Evolutionary conservation across 225 moss, liverwort and hornwort species (phyloP), one percentile per base, ranked within the genome.

Genomic region (Polytrichum commune): DNA sequence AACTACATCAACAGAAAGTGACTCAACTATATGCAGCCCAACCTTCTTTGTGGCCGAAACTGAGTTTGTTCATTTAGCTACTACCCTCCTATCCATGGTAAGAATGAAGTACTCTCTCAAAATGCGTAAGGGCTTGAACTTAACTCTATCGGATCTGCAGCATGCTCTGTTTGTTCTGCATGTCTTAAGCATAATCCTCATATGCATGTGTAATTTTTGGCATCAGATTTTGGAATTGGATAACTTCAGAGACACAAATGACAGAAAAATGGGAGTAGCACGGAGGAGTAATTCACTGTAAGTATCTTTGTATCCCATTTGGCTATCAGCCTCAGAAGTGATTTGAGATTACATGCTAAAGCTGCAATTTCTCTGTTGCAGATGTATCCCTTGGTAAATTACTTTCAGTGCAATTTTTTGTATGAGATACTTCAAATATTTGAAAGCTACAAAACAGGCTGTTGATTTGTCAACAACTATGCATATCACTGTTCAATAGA

Each of bases 191-290:
- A 58, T 58, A 20, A 9, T 9, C 62, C 16, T 27, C 62, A 24
- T 62, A 13, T 4, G 18, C 28, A 27, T 62, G n/a, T 61, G 24
- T 25, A 24, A 9, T 63, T 63, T 18, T 63, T 24, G 68, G 35
- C 72, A 32, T 55, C 81, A 87, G 87, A 79, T 87, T 74, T 76
- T 87, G 60, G 83, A 79, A 79, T 72, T 84, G 8, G 87, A 84
- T 56, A 74, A 74, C 69, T 72, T 78, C 74, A 76, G 74, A 33
- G 79, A 63, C 55, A 64, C 67, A 64, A 64, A 67, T 69, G 81
- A 81, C 74, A 72, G 33, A 19, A 84, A 76, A 64, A 54, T 68
- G 29, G 76, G 69, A 33, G 29, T 30, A 27, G 61, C 69, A 28
- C 81, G 78, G 74, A 76, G 64, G 46, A 69, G 76, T 58, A 55